Conservation (phyloP, 2,329 filamentous ascomycete genomes). For the Sclerotinia nivalis region DNA sequence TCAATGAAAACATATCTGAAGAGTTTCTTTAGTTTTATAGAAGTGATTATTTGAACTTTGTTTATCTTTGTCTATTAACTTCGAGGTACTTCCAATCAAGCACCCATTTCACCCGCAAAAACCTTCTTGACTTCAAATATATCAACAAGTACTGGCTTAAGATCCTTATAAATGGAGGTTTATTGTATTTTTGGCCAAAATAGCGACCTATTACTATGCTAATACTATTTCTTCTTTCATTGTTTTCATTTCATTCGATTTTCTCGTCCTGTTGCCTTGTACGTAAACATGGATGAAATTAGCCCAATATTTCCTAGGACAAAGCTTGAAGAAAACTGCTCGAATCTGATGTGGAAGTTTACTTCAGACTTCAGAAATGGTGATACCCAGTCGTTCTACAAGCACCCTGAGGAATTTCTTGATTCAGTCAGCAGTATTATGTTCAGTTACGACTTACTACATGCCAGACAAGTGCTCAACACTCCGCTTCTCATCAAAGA, state of each 20-base stretch:
- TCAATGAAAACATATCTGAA: not conserved
- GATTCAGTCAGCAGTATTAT: not conserved
- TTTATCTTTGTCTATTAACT: not conserved
- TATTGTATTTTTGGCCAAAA: not conserved
- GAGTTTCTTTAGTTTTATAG: not conserved
- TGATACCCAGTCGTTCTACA: not conserved
- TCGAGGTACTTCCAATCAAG: slow-evolving; percentile 8
- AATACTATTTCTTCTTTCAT: not conserved
- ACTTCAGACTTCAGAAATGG: not conserved
- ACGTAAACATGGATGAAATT: not conserved
- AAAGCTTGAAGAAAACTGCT: not conserved
- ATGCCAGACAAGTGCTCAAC: not conserved
- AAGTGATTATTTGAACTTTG: not conserved
- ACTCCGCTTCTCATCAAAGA: not conserved
- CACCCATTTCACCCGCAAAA: not conserved
- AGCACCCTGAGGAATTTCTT: not conserved
- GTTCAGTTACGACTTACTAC: not conserved
- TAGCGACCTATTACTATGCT: no score
- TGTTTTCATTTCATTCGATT: not conserved
- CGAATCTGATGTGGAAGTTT: not conserved
- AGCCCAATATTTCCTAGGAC: not conserved
- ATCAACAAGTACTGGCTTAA: not conserved
- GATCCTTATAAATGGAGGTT: not conserved
- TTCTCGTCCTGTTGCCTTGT: not conserved
- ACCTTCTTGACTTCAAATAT: not conserved